These are phyloP conservation scores for Penicillium sp. DNA, from an alignment of 2,329 filamentous ascomycete species.

Conservation along the genomic window DNA sequence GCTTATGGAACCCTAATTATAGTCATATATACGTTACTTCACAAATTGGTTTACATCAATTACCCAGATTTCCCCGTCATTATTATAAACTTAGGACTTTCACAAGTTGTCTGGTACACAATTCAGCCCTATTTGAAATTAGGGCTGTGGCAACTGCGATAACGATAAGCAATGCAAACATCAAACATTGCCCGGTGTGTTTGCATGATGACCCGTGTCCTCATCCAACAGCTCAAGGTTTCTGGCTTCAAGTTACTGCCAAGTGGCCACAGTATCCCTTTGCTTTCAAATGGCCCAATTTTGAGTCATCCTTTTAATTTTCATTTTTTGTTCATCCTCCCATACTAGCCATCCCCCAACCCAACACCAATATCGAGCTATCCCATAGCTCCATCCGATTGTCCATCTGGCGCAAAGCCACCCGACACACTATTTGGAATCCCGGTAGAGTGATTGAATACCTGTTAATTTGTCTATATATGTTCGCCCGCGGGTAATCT, in stretches of 20 bases:
- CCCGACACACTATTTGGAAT: conserved; percentile 14
- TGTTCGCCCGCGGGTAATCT: neutral
- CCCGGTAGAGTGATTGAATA: conserved; percentile 7
- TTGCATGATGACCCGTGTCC: conserved; percentile 26
- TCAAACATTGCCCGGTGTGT: neutral
- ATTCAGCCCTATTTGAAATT: neutral
- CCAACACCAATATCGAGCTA: neutral
- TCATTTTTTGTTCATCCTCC: neutral
- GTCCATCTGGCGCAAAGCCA: conserved; percentile 19
- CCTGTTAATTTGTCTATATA: conserved; percentile 10
- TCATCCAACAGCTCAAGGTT: conserved; percentile 17
- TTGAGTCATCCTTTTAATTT: conserved; percentile 7
- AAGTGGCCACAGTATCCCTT: conserved; percentile 32
- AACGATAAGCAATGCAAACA: conserved; percentile 24
- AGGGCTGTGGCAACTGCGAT: conserved; percentile 12
- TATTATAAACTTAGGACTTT: neutral
- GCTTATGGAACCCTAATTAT: conserved; percentile 14
- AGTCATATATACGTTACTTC: conserved; percentile 14
- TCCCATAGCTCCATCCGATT: conserved; percentile 11
- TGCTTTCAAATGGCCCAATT: conserved; percentile 29
- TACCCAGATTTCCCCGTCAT: neutral
- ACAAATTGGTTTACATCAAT: conserved; percentile 7
- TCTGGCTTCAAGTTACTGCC: conserved; percentile 27
- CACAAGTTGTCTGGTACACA: neutral
- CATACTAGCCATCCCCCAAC: neutral